phyloP scores from a whole-genome alignment of 2,329 filamentous ascomycete species.

The Onygena corvina region DNA sequence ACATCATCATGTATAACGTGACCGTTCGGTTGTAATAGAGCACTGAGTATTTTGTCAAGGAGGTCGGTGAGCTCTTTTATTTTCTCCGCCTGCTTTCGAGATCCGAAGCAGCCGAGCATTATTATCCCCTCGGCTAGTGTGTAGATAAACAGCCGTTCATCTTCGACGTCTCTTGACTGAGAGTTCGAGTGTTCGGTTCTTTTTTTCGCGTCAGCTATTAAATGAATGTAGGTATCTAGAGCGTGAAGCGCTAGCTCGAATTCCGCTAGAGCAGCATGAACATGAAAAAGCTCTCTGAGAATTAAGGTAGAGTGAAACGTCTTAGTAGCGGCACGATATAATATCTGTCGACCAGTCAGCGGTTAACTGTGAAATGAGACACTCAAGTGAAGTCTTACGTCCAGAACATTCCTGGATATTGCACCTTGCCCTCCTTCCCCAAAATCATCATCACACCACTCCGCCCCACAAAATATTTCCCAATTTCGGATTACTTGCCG shows the following conservation, averaged over 20 bases:
- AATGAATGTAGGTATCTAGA: slow-evolving; percentile 81
- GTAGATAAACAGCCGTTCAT: slow-evolving; percentile 61
- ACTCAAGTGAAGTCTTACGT: slow-evolving; percentile 32
- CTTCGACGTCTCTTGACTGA: slow-evolving; percentile 61
- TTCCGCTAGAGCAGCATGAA: slow-evolving; percentile 77
- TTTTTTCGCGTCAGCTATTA: slow-evolving; percentile 74
- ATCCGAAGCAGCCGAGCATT: slow-evolving; percentile 71
- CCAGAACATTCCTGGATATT: slow-evolving; percentile 64
- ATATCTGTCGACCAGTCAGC: slow-evolving; percentile 41
- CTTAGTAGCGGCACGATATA: slow-evolving; percentile 83
- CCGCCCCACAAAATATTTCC: slow-evolving; percentile 64
- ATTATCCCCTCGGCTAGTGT: slow-evolving; percentile 71
- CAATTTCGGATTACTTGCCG: slow-evolving; percentile 73
- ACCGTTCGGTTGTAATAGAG: slow-evolving; percentile 13
- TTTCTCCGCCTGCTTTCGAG: slow-evolving; percentile 61
- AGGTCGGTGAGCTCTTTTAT: slow-evolving; percentile 58
- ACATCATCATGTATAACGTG: not conserved
- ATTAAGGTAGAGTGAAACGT: slow-evolving; percentile 92
- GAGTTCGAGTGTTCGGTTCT: slow-evolving; percentile 57
- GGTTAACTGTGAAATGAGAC: not conserved
- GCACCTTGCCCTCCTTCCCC: slow-evolving; percentile 67
- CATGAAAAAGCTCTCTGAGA: slow-evolving; percentile 70
- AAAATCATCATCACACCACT: slow-evolving; percentile 69
- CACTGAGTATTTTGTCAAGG: slow-evolving; percentile 19
- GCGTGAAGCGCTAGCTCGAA: slow-evolving; percentile 86